Evolutionary conservation across 371 early-diverging fungal species (phyloP), one percentile per base, ranked within the genome.

Genomic region (Mucor indicus): DNA sequence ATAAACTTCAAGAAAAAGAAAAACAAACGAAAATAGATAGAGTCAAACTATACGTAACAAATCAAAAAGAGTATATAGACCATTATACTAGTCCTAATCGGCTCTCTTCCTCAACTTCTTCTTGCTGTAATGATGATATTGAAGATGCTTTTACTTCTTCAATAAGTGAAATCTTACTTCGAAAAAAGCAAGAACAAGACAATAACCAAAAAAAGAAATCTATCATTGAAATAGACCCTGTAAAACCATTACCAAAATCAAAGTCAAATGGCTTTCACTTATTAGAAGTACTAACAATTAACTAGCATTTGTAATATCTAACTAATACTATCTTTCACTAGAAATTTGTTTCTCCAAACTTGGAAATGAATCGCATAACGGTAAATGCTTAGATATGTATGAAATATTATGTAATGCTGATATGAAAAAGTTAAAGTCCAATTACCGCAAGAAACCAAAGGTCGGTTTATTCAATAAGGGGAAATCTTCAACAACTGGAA

Each of bases 271-370:
- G 48, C 7, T 41, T 57, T 40, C 60, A 53, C 37, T 23, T 59
- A 13, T 39, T 61, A 36, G 24, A 62, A 37, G 64, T 56, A 44
- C n/a, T n/a, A n/a, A n/a, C n/a, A n/a, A n/a, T n/a, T n/a, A n/a
- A n/a, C n/a, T n/a, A n/a, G n/a, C n/a, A n/a, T n/a, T n/a, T 15
- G 35, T 33, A 13, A 33, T 7, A 13, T 13, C n/a, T 33, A 27
- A 7, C 11, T 7, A 27, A 27, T 7, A 32, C 17, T 10, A 21
- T 38, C 35, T 36, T n/a, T 31, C 37, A 2, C 10, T 46, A 69
- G 69, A 62, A 51, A 31, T 69, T 69, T 41, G 42, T 48, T 20
- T 65, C 69, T 11, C 66, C 69, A 16, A 69, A 62, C 19, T 32
- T 69, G 15, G 50, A 59, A 45, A 44, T 59, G 2, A 40, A 36